Evolutionary conservation across 1,139 yeast species (phyloP).

Genomic region (Lodderomyces jiufengensis): DNA sequence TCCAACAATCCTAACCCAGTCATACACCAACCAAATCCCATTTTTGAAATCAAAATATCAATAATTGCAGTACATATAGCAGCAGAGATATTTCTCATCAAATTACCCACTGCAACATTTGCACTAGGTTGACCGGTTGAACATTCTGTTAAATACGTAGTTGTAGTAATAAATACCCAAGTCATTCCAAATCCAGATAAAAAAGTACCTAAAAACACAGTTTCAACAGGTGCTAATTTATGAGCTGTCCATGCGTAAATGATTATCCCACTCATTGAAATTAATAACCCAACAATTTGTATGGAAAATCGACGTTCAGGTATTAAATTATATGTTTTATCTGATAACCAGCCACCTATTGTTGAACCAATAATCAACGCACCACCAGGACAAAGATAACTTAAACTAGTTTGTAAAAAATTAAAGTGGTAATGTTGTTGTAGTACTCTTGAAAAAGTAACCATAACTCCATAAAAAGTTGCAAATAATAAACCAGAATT

Average conservation of each 20-base stretch:
- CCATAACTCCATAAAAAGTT: constrained; percentile 52
- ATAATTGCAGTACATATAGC: constrained; percentile 52
- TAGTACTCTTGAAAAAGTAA: constrained; percentile 45
- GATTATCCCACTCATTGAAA: constrained; percentile 44
- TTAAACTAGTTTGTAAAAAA: constrained; percentile 36
- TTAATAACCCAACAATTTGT: constrained; percentile 43
- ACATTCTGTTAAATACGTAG: constrained; percentile 55
- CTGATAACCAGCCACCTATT: constrained; percentile 50
- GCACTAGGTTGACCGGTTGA: constrained; percentile 52
- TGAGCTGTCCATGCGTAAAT: constrained; percentile 57
- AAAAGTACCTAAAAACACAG: constrained; percentile 43
- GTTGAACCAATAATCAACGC: constrained; percentile 51
- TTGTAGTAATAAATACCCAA: constrained; percentile 56
- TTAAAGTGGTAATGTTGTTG: constrained; percentile 35
- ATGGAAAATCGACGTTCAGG: constrained; percentile 48
- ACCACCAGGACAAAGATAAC: constrained; percentile 54
- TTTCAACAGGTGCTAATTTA: constrained; percentile 37
- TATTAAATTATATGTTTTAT: constrained; percentile 23
- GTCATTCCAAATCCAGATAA: constrained; percentile 55
- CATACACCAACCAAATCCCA: constrained; percentile 61
- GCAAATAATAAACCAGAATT: constrained; percentile 54
- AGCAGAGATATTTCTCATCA: constrained; percentile 54
- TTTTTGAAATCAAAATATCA: constrained; percentile 32
- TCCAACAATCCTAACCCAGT: constrained; percentile 50
- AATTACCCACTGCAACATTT: constrained; percentile 53